Base-by-base conservation (phyloP, 2,329 filamentous ascomycete species). In the Paecilomyces niveus region DNA sequence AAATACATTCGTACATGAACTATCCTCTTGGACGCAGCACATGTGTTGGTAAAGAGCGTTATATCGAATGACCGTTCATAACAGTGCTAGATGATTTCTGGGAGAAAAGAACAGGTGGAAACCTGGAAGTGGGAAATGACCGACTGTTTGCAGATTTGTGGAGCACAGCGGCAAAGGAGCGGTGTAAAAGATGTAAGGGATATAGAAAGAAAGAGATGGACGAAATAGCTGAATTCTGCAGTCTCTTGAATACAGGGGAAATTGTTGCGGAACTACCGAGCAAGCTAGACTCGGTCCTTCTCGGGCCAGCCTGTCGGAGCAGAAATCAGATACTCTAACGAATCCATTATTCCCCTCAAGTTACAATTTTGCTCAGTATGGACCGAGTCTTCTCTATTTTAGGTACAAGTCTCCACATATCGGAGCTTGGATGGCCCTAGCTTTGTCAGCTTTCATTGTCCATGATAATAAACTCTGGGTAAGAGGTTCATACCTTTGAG, bases 391-490 rank as follows among this genome's bases (percentile, higher is more conserved):
- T 56, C 53, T 57, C 32, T 54, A 49, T 53, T 51, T 57, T 59
- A 62, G 55, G 59, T 59, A 56, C 58, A 62, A 63, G 67, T 70
- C 63, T 68, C 65, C 61, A 71, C 67, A 63, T 66, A 69, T 68
- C 67, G 71, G 70, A 77, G 74, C 72, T 75, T 75, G 73, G 74
- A 77, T 75, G 74, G 72, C 69, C 74, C 74, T 77, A 24, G 7
- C 8, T 21, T 45, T 21, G 39, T 45, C 18, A 45, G 39, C 18
- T 18, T 45, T 9, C 15, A 45, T 18, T 45, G n/a, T 45, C 39
- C 15, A 39, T 9, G 15, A 8, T 6, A 18, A 45, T 9, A 45
- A 45, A 18, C 39, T 7, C 13, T 15, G 21, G 24, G 18, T 18
- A 5, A 33, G 33, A 18, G 26, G 29, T 32, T 59, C 66, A 62